Percentiles rank a stretch among this genome's conserved stretches.
Evolutionary conservation across 139 green algal genomes (phyloP).

Genomic region (Chlorella sp.): DNA sequence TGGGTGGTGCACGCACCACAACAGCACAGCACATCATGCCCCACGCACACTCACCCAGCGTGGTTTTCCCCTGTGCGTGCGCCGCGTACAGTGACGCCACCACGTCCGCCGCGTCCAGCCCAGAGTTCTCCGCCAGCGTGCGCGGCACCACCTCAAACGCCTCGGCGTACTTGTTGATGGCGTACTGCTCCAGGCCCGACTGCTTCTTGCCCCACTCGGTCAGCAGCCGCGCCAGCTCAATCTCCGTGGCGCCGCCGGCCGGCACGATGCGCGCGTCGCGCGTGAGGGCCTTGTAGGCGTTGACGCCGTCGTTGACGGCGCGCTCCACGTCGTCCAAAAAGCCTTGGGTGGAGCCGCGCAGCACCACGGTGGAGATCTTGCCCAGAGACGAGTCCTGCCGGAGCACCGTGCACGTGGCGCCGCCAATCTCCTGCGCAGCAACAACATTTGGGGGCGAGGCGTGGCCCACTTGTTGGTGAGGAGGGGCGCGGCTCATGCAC

Average conservation of each 20-base stretch:
- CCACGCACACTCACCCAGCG: neutral
- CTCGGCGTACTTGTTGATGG: conserved; percentile 87
- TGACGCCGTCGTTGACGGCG: conserved; percentile 94
- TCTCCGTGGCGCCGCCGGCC: conserved; percentile 83
- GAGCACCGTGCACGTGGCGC: conserved; percentile 72
- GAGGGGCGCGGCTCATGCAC: too few relatives aligned
- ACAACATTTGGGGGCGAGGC: too few relatives aligned
- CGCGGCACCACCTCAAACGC: conserved; percentile 90
- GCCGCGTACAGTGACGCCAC: conserved; percentile 77
- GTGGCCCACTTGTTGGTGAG: conserved; percentile 1
- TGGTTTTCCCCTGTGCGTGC: conserved; percentile 60
- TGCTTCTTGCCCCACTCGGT: conserved; percentile 66
- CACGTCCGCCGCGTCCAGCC: conserved; percentile 56
- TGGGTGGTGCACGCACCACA: neutral
- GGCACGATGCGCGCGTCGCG: conserved; percentile 71
- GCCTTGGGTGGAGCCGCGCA: conserved; percentile 68
- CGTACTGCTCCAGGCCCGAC: conserved; percentile 95
- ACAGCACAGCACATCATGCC: neutral
- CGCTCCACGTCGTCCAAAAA: conserved; percentile 94
- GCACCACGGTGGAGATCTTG: conserved; percentile 79
- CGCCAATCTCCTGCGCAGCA: conserved; percentile 82
- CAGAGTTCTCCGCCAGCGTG: conserved; percentile 86
- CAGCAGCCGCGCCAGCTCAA: conserved; percentile 76
- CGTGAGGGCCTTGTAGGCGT: conserved; percentile 89
- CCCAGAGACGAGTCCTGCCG: conserved; percentile 56